phyloP scores from a whole-genome alignment of 2,329 filamentous ascomycete species.

The Colletotrichum graminicola region DNA sequence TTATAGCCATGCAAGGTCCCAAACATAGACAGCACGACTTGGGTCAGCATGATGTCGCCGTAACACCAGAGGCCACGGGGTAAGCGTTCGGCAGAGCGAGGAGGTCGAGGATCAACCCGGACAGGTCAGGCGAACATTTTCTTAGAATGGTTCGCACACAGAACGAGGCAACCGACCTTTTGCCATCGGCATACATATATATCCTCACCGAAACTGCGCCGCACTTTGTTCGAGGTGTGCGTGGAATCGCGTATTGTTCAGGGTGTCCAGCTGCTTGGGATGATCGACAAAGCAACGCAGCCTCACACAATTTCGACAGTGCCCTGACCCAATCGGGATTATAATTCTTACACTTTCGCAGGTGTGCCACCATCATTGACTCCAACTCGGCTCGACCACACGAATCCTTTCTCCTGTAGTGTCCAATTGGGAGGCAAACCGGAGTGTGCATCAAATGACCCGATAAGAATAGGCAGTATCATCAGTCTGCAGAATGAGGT shows the following conservation, averaged over 20 bases:
- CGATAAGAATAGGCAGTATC: constrained; percentile 11
- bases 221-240: constrained; percentile 22
- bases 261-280: constrained; percentile 21
- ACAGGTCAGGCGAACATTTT: constrained; percentile 12
- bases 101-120: constrained; percentile 27
- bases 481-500: constrained; percentile 10
- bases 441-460: constrained; percentile 15
- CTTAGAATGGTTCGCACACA: constrained; percentile 17
- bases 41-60: too few relatives aligned
- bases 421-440: constrained; percentile 14
- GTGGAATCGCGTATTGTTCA: constrained; percentile 4
- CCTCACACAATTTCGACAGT: constrained; percentile 9
- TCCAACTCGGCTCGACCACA: neutral
- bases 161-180: constrained; percentile 29
- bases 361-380: constrained; percentile 9
- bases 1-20: neutral
- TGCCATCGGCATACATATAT: neutral
- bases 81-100: too few relatives aligned
- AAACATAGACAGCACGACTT: neutral
- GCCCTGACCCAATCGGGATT: constrained; percentile 14
- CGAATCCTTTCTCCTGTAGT: neutral
- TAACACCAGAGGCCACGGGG: neutral
- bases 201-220: constrained; percentile 29
- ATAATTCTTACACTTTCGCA: constrained; percentile 16
- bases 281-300: constrained; percentile 28